Base-by-base conservation (phyloP, 2,329 filamentous ascomycete species). In the Hymenotorrendiella dingleyae region DNA sequence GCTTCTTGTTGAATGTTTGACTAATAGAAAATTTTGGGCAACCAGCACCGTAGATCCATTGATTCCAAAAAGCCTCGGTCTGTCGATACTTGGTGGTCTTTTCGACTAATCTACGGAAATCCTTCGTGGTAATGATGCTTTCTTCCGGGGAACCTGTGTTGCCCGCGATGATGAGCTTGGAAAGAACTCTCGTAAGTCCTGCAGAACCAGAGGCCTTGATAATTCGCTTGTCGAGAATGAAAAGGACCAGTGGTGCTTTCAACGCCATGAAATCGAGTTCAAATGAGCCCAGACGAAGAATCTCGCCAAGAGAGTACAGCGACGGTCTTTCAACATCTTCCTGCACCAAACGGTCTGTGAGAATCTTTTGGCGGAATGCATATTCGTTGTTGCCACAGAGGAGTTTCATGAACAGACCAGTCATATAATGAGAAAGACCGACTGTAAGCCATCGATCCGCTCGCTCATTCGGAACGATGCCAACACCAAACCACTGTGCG, bases 1-100 rank as follows among this genome's bases (percentile, higher is more conserved):
- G 86, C 69, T 98, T 98, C 69, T 97, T 97, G 62, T 98, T 98
- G 67, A 98, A 98, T 14, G 83, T 78, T 53, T 95, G 90, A 28
- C 81, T 85, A 36, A 94, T 86, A 36, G 84, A 74, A 54, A 98
- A 94, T 30, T 82, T 78, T 0, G 94, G 93, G 56, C 90, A 97
- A 1, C 94, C 94, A 12, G 88, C 82, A 9, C 86, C 84, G 50
- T 84, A 78, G 0, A 98, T 78, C 91, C 91, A 98, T 60, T 98
- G 91, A 32, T 82, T 80, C 74, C 94, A 97, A 62, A 98, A 97
- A 1, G 79, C 74, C 49, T 98, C 93, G 0, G 96, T 76, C 21
- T 57, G 49, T 60, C 87, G 86, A 47, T 84, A 84, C 57, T 93
- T 87, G 10, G 87, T 87, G 27, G 90, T 78, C 63, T 93, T 93